Evolutionary conservation across 2,329 filamentous ascomycete species (phyloP).

Genomic region (Dendryphion nanum): DNA sequence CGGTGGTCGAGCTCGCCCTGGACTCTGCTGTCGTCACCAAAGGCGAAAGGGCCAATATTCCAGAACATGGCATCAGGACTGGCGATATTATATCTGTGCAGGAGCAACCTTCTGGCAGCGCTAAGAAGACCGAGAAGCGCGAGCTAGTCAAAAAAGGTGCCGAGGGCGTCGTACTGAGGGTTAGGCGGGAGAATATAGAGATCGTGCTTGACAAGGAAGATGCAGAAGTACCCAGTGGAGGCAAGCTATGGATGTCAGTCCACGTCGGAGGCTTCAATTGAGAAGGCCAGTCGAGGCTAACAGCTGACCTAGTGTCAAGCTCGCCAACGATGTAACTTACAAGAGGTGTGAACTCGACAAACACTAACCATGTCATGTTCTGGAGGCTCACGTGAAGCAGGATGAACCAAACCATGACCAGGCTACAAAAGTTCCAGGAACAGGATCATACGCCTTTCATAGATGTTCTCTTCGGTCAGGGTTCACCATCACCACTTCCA

Average conservation of each 20-base stretch:
- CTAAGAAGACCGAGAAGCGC: slow-evolving; percentile 69
- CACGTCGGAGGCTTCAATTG: too few relatives aligned
- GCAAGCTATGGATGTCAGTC: slow-evolving; percentile 64
- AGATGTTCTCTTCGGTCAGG: slow-evolving; percentile 60
- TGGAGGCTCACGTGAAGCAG: too few relatives aligned
- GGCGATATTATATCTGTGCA: slow-evolving; percentile 77
- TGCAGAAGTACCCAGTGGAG: slow-evolving; percentile 50
- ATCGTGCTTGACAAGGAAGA: slow-evolving; percentile 70
- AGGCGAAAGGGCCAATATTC: slow-evolving; percentile 53
- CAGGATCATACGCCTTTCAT: slow-evolving; percentile 58
- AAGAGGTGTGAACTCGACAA: slow-evolving; percentile 51
- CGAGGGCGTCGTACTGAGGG: slow-evolving; percentile 68
- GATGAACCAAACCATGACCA: slow-evolving; percentile 64
- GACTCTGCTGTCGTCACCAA: slow-evolving; percentile 65
- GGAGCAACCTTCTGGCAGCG: slow-evolving; percentile 69
- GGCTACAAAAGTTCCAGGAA: slow-evolving; percentile 55
- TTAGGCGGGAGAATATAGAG: slow-evolving; percentile 57
- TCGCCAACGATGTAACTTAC: slow-evolving; percentile 66
- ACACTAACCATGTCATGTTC: too few relatives aligned
- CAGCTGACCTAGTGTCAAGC: slow-evolving; percentile 62
- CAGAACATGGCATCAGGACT: slow-evolving; percentile 71
- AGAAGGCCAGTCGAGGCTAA: too few relatives aligned
- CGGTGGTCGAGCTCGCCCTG: slow-evolving; percentile 74
- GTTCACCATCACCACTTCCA: slow-evolving; percentile 51
- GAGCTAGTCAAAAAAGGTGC: slow-evolving; percentile 68